Conservation (phyloP, 257 asterid species). For the Pogostemon cablin region DNA sequence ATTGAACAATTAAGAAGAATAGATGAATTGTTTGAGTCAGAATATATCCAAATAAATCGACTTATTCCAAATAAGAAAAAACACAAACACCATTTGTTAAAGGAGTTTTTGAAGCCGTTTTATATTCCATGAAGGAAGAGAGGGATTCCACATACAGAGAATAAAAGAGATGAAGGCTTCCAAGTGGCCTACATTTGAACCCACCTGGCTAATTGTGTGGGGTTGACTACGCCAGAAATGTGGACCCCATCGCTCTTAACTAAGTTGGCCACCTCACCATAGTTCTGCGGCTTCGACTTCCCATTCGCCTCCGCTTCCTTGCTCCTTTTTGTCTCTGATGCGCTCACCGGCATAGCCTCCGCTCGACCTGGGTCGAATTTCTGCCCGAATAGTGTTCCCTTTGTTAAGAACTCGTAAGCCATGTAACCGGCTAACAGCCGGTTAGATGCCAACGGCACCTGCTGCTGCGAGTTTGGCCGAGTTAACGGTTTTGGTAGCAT, state of each 20-base stretch:
- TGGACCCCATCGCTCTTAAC: conserved; percentile 61
- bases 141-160: conserved; percentile 23
- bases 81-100: too few species aligned
- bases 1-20: too few species aligned
- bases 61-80: too few species aligned
- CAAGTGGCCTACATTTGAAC: conserved; percentile 58
- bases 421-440: conserved; percentile 73
- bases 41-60: too few species aligned
- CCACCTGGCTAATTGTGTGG: conserved; percentile 70
- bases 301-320: conserved; percentile 39
- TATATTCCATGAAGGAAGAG: background rate
- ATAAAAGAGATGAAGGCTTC: conserved; percentile 2
- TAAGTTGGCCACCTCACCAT: conserved; percentile 65
- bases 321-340: conserved; percentile 44
- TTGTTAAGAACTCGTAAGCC: conserved; percentile 64
- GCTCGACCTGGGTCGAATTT: conserved; percentile 62
- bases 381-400: conserved; percentile 63
- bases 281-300: conserved; percentile 45
- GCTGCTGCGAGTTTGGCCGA: conserved; percentile 27
- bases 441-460: conserved; percentile 37
- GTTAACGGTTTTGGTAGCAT: conserved; percentile 47
- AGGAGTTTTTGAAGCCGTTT: background rate
- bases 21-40: too few species aligned
- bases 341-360: conserved; percentile 38
- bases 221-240: conserved; percentile 72